phyloP scores from a whole-genome alignment of 352 stramenopile genomes.

The Blastocystis sp. region DNA sequence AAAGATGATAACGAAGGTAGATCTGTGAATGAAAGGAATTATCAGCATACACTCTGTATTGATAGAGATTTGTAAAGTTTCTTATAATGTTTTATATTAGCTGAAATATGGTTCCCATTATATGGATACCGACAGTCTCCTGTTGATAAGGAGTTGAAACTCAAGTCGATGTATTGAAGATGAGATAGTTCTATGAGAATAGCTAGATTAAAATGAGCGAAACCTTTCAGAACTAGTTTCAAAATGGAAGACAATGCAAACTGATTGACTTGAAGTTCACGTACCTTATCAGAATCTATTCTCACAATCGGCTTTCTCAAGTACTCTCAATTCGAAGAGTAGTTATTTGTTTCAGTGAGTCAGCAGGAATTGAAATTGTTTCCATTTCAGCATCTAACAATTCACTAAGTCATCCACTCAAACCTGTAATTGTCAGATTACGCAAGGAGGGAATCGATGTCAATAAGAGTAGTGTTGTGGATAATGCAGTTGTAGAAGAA shows the following conservation, averaged over 20 bases:
- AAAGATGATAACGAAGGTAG: constrained; percentile 7
- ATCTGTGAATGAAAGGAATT: neutral
- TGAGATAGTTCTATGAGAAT: neutral
- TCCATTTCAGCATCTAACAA: neutral
- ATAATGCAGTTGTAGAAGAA: neutral
- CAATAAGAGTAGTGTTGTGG: neutral
- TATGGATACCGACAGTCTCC: constrained; percentile 34
- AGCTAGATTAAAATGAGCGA: neutral
- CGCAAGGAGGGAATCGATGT: constrained; percentile 31
- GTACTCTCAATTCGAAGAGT: neutral
- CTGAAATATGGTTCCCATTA: neutral
- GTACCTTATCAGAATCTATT: neutral
- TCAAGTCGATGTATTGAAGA: constrained; percentile 34
- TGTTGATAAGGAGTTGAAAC: neutral
- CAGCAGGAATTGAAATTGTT: neutral
- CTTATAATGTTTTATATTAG: neutral
- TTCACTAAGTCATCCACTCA: neutral
- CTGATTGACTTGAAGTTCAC: neutral
- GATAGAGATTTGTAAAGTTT: neutral
- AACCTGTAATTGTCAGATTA: neutral
- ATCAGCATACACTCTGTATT: neutral
- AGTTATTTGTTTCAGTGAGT: neutral
- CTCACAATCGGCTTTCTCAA: neutral
- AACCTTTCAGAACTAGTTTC: neutral
- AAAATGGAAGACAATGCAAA: neutral